Base-by-base conservation (phyloP, 1,139 yeast species). In the Candida mesenterica region DNA sequence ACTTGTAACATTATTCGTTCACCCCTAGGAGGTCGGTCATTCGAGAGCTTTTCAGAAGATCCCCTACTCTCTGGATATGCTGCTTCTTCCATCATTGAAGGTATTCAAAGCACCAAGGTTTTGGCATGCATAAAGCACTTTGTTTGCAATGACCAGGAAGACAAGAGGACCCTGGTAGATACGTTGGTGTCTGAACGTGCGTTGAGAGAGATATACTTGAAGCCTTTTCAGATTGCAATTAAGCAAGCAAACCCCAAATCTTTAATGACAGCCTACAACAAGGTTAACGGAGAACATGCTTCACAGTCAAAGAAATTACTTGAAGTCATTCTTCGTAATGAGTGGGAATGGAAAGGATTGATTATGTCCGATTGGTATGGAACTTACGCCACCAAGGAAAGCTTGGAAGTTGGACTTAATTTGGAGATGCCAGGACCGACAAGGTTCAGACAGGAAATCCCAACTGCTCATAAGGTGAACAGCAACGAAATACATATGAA, bases 311-410 rank as follows among this genome's bases (percentile, higher is more conserved):
- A 61, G 36, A 50, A 55, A 29, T 52, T 77, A 28, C 48, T 78
- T 22, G 55, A 63, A 15, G 68, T 70, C 16, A 59, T 77, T 29
- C 57, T 78, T 37, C 59, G 82, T 39, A 51, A 62, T 3, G 84
- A 79, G 52, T 79, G 82, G 81, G 57, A 59, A n/a, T 79, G 72
- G 65, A 61, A 70, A 19, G 84, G 84, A 17, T 56, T 72, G 40
- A 56, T 71, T 25, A 76, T 79, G 78, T 71, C 79, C 19, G 85
- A 79, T 54, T 79, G 84, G 85, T 74, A 53, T 50, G 85, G 84
- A 34, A 68, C 72, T 12, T 77, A 73, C 49, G 64, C 79, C 20
- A 61, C 62, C 26, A 66, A 64, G 38, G 68, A 63, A 24, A 56
- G 78, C 15, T 53, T 78, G 38, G 68, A 70, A 37, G 76, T 76